Conservation (phyloP, 1,284 basidiomycete species). For the Ganoderma lucidum region DNA sequence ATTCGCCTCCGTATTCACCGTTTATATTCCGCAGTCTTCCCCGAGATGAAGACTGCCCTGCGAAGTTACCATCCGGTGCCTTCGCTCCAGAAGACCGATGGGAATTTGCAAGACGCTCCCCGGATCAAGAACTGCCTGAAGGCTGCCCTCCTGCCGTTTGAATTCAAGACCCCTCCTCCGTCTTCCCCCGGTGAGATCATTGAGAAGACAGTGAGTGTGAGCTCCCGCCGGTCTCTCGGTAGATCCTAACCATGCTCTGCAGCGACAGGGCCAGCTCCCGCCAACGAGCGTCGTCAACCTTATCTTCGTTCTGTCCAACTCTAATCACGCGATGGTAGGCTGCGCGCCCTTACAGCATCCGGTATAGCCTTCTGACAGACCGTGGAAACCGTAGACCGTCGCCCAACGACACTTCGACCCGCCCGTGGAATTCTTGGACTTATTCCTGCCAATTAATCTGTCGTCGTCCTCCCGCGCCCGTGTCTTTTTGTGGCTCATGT, state of each 20-base stretch:
- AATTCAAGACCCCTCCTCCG: conserved; percentile 71
- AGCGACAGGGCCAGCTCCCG: conserved; percentile 68
- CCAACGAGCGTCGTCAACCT: conserved; percentile 85
- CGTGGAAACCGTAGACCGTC: conserved; percentile 57
- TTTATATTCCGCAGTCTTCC: conserved; percentile 59
- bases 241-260: conserved; percentile 19
- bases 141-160: conserved; percentile 78
- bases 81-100: conserved; percentile 76
- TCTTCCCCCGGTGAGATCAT: conserved; percentile 77
- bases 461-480: conserved; percentile 75
- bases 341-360: conserved; percentile 10
- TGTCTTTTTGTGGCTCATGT: conserved; percentile 69
- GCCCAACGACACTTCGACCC: conserved; percentile 78
- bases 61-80: conserved; percentile 87
- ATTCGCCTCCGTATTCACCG: conserved; percentile 16
- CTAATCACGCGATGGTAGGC: conserved; percentile 42
- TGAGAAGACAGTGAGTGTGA: conserved; percentile 59
- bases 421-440: conserved; percentile 78
- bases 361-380: conserved; percentile 22
- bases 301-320: conserved; percentile 72
- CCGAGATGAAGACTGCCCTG: conserved; percentile 84
- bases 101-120: conserved; percentile 84
- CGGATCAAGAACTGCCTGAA: conserved; percentile 82
- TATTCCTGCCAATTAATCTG: conserved; percentile 80
- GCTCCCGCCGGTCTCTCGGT: conserved; percentile 2